Base-by-base conservation (phyloP, 139 green algal genomes). In the Tetradesmus obliquus region DNA sequence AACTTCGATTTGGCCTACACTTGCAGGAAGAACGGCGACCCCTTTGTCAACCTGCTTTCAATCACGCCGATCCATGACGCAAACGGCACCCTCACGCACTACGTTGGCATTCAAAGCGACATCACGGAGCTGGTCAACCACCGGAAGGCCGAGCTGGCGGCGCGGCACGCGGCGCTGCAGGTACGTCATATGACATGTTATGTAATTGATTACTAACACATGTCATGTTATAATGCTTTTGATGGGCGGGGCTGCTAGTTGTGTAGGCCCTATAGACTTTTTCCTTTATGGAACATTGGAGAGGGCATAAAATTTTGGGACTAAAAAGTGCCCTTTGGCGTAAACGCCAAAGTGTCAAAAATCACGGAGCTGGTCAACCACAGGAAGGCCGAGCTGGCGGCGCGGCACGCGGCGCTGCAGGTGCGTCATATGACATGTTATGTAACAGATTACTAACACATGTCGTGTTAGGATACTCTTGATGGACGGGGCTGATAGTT, bases 71-170 rank as follows among this genome's bases (percentile, higher is more conserved):
- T 98, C 45, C 93, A 96, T 69, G 93, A 97, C 91, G 80, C 76
- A 22, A 22, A 13, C 4, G 82, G 96, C 15, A 84, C 62, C 66
- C 94, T 99, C 45, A 97, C 95, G 12, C 95, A 97, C 93, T 99
- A 97, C 91, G 96, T 99, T 72, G 97, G 97, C 4, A 95, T 99
- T 57, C 97, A 99, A 92, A 95, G 91, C 13, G 97, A 99, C 92
- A 96, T 99, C 60, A 98, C 95, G 0, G 97, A 99, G 91, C 72
- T 91, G 20, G 84, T 90, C 22, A 82, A 93, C 54, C 84, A 82
- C 8, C 51, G n/a, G 32, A 60, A 66, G 17, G 74, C 84, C 2
- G 85, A 93, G 58, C 79, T 93, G 79, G 91, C 85, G 5, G 57
- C 57, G 19, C 82, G 57, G 22, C 66, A 92, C 51, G 72, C 69